Percentiles rank a stretch among this genome's conserved stretches.
These are phyloP conservation scores for Stephania japonica DNA, from an alignment of 164 flowering plant species.

Conservation along the genomic window DNA sequence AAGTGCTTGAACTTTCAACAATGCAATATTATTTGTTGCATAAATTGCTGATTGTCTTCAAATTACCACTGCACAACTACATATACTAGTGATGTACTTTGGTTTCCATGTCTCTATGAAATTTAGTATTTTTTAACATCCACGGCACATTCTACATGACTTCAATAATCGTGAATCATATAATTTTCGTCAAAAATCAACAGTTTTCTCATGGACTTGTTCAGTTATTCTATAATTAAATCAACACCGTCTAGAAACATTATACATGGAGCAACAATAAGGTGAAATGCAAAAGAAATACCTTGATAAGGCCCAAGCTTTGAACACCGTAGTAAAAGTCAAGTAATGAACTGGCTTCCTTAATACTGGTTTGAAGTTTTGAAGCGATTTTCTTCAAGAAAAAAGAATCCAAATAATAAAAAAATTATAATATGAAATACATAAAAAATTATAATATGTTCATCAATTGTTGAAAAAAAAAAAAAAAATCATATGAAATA, in stretches of 20 bases:
- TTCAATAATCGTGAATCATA: neutral
- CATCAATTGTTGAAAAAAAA: neutral
- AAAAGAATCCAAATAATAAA: neutral
- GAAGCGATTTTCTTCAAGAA: slow-evolving; percentile 43
- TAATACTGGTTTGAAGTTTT: slow-evolving; percentile 47
- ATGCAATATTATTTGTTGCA: no score
- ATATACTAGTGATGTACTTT: neutral
- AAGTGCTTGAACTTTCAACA: no score
- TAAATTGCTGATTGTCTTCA: neutral
- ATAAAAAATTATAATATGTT: neutral
- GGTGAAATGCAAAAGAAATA: slow-evolving; percentile 17
- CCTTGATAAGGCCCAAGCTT: slow-evolving; percentile 77
- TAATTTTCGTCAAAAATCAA: neutral
- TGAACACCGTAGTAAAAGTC: slow-evolving; percentile 70
- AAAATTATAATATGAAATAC: neutral
- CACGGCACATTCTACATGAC: no score
- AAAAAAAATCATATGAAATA: slow-evolving; percentile 25
- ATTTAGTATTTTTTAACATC: neutral
- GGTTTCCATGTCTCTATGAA: neutral
- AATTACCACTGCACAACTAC: neutral
- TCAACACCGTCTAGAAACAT: neutral
- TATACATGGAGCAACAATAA: slow-evolving; percentile 1
- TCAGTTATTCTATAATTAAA: neutral
- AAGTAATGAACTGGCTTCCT: slow-evolving; percentile 61
- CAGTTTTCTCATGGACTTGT: neutral